Conservation (phyloP, 352 stramenopile genomes). For the Globisporangium heterothallicum region DNA sequence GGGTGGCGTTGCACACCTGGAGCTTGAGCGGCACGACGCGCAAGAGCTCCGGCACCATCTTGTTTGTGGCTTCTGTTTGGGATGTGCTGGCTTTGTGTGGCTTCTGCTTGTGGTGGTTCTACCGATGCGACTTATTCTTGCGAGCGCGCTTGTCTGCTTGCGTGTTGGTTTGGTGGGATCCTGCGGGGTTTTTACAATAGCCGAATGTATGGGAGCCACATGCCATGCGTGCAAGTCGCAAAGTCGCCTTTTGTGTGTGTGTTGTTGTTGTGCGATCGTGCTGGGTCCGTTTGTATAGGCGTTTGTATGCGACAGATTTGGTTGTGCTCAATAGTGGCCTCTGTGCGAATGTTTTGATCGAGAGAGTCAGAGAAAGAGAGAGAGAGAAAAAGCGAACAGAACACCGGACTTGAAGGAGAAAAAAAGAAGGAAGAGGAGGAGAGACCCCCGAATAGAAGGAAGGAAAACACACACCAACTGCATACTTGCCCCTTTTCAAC, state of each 20-base stretch:
- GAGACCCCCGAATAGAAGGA: not conserved
- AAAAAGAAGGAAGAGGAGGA: not conserved
- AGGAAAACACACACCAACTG: no score
- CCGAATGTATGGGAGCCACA: not conserved
- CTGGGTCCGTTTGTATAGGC: not conserved
- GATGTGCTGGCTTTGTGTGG: not conserved
- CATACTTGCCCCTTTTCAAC: no score
- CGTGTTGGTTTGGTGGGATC: slow-evolving; percentile 11
- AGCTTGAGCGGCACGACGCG: slow-evolving; percentile 42
- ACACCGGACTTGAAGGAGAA: slow-evolving; percentile 9
- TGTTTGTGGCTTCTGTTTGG: not conserved
- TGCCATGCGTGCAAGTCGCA: not conserved
- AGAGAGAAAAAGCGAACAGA: not conserved
- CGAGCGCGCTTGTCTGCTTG: not conserved
- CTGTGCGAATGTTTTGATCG: not conserved
- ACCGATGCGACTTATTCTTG: not conserved
- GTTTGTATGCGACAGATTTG: slow-evolving; percentile 5
- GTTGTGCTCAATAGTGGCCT: not conserved
- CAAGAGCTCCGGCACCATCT: slow-evolving; percentile 18
- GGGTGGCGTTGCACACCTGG: slow-evolving; percentile 53
- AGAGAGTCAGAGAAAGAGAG: slow-evolving; percentile 8
- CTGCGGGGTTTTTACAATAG: slow-evolving; percentile 7
- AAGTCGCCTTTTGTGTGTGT: slow-evolving; percentile 8
- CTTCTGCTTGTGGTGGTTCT: not conserved
- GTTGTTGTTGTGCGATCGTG: not conserved